phyloP scores from a whole-genome alignment of 2,329 filamentous ascomycete species.

The Epichloe coenophiala region DNA sequence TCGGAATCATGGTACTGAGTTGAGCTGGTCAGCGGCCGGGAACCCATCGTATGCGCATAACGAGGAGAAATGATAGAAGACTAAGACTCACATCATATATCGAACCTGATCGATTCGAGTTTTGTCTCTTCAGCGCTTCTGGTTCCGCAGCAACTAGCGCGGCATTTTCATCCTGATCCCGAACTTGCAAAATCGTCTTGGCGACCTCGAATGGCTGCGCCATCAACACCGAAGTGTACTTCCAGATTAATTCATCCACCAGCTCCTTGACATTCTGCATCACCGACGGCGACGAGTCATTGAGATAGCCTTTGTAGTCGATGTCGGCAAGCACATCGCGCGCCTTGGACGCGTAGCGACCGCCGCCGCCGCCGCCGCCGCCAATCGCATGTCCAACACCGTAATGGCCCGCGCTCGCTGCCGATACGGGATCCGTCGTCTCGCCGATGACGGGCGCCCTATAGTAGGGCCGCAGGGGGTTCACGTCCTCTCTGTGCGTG shows the following conservation, averaged over 20 bases:
- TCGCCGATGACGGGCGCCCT: conserved; percentile 46
- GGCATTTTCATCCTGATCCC: conserved; percentile 38
- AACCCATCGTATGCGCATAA: not conserved
- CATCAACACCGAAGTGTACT: conserved; percentile 78
- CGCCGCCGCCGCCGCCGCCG: conserved; percentile 9
- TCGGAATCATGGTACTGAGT: conserved; percentile 38
- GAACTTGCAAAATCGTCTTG: conserved; percentile 81
- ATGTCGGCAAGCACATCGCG: conserved; percentile 81
- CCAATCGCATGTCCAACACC: conserved; percentile 29
- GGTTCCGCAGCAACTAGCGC: conserved; percentile 12
- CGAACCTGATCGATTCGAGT: conserved; percentile 20
- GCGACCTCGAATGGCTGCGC: conserved; percentile 95
- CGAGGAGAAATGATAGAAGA: not conserved
- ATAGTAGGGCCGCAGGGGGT: conserved; percentile 59
- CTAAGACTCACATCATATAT: conserved; percentile 25
- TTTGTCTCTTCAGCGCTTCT: conserved; percentile 15
- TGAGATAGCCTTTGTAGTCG: conserved; percentile 80
- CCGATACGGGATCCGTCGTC: conserved; percentile 22
- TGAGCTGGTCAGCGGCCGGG: not conserved
- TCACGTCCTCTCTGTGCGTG: conserved; percentile 33
- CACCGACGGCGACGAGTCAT: conserved; percentile 61
- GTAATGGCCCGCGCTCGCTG: conserved; percentile 31
- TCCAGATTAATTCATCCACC: conserved; percentile 77
- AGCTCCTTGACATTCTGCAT: conserved; percentile 64
- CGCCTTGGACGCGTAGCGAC: conserved; percentile 39